Conservation (phyloP, 129 eudicot genomes). For the Artemisia tridentata region DNA sequence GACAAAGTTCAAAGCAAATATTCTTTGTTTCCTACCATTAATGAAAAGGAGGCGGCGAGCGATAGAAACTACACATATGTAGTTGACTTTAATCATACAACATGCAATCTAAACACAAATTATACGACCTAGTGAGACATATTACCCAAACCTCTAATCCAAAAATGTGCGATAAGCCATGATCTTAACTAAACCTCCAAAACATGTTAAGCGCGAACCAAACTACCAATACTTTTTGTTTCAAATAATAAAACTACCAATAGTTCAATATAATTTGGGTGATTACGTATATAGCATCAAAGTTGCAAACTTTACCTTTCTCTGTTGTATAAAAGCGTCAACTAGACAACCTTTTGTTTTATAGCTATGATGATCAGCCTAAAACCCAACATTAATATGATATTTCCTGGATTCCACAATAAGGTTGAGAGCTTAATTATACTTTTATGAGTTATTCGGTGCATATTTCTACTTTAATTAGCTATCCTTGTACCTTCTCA, state of each 20-base stretch:
- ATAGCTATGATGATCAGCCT: slow-evolving; percentile 8
- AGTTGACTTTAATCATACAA: not conserved
- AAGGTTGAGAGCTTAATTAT: slow-evolving; percentile 5
- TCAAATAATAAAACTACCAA: too few relatives aligned
- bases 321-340: slow-evolving; percentile 16
- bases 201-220: slow-evolving; percentile 11
- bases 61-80: slow-evolving; percentile 4
- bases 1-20: slow-evolving; percentile 23
- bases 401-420: slow-evolving; percentile 1
- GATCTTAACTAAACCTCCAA: not conserved
- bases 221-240: too few relatives aligned
- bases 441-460: not conserved
- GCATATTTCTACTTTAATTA: slow-evolving; percentile 2
- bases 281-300: slow-evolving; percentile 7
- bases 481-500: slow-evolving; percentile 19
- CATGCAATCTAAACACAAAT: not conserved
- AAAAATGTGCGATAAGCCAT: not conserved
- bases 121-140: too few relatives aligned
- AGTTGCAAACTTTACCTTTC: slow-evolving; percentile 28
- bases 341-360: slow-evolving; percentile 20
- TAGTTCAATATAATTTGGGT: not conserved
- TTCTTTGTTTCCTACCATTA: slow-evolving; percentile 29
- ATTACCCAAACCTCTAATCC: too few relatives aligned
- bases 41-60: not conserved
- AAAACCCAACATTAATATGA: not conserved